Conservation (phyloP, 2,329 filamentous ascomycete genomes). For the Alternaria solani region DNA sequence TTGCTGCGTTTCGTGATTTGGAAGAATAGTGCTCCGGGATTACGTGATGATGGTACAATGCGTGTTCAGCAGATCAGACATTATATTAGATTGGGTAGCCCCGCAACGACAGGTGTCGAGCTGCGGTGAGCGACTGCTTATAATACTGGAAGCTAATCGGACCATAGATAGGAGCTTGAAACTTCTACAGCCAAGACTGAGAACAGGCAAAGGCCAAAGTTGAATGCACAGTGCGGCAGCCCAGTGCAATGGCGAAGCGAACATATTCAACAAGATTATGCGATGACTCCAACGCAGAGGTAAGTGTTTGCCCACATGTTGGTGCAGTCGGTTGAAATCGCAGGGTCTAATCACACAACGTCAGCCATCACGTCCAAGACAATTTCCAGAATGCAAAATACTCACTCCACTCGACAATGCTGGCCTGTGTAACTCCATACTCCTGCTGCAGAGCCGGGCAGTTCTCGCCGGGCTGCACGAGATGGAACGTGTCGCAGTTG, state of each 20-base stretch:
- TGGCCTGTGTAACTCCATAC: constrained; percentile 11
- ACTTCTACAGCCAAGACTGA: background rate
- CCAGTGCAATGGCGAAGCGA: background rate
- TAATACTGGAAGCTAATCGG: background rate
- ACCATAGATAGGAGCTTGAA: background rate
- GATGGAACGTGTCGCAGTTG: constrained; percentile 17
- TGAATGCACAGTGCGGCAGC: background rate
- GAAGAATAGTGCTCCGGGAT: background rate
- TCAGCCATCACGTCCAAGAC: background rate
- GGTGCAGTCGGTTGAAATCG: background rate
- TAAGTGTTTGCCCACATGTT: constrained; percentile 9
- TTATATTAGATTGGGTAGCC: background rate
- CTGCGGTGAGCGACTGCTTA: background rate
- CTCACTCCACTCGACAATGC: constrained; percentile 24
- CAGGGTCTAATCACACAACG: background rate
- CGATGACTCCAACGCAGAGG: background rate
- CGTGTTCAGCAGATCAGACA: background rate
- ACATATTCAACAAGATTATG: background rate
- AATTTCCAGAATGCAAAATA: background rate
- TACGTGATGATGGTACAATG: too few relatives aligned
- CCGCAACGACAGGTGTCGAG: background rate
- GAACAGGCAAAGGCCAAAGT: background rate
- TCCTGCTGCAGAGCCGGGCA: constrained; percentile 8
- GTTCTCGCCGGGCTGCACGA: constrained; percentile 4
- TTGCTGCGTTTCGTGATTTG: background rate